Evolutionary conservation across 2,329 filamentous ascomycete genomes (phyloP).

Genomic region (Hypoxylon sp.): DNA sequence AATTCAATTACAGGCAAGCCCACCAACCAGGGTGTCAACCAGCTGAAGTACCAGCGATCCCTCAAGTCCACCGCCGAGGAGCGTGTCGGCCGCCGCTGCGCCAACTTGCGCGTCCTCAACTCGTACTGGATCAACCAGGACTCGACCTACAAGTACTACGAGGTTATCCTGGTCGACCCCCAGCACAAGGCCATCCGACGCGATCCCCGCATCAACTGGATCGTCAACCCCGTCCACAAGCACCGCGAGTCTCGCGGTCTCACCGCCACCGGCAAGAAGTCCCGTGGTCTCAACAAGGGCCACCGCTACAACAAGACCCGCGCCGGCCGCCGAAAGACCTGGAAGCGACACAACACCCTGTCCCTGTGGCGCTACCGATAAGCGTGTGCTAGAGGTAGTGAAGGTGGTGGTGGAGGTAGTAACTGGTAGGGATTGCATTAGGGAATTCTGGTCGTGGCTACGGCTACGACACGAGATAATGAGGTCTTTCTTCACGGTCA

Average conservation of each 20-base stretch:
- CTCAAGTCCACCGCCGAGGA: conserved; percentile 98
- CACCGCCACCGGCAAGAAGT: conserved; percentile 99
- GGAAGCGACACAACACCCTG: conserved; percentile 99
- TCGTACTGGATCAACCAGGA: conserved; percentile 99
- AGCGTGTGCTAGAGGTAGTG: conserved; percentile 49
- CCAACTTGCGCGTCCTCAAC: conserved; percentile 99
- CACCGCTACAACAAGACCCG: conserved; percentile 99
- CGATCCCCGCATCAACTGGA: conserved; percentile 99
- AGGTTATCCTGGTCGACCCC: conserved; percentile 99
- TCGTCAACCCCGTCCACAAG: conserved; percentile 99
- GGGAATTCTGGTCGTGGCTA: conserved; percentile 49
- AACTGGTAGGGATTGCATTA: conserved; percentile 42
- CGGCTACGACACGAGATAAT: conserved; percentile 50
- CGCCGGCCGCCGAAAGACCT: conserved; percentile 98
- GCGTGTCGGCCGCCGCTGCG: conserved; percentile 98
- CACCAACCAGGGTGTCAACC: conserved; percentile 99
- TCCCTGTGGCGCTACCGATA: conserved; percentile 99
- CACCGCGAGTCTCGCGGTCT: conserved; percentile 98
- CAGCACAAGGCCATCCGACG: conserved; percentile 99
- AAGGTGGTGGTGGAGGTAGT: conserved; percentile 11
- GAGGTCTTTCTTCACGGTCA: conserved; percentile 50
- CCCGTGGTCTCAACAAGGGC: conserved; percentile 98
- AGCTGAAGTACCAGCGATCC: conserved; percentile 99
- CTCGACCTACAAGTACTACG: conserved; percentile 99
- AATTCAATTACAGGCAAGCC: conserved; percentile 82